A percentile compares a stretch with the other conserved stretches of the same genome.
Conservation (phyloP, 441 rosid genomes). For the Gossypium aridum region DNA sequence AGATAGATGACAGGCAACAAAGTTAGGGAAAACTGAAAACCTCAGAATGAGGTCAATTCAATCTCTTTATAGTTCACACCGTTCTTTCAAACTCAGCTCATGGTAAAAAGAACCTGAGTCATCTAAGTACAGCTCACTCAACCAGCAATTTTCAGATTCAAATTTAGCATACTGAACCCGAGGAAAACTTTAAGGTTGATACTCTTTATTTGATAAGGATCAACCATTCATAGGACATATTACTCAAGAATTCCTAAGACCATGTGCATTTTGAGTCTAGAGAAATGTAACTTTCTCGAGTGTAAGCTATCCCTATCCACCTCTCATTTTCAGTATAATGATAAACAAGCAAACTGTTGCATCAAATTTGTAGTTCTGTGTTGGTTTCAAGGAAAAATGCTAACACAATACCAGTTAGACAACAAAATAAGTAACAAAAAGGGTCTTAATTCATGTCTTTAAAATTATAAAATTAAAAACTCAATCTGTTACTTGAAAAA, state of each 20-base stretch:
- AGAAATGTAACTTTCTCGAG: not conserved
- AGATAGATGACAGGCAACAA: not conserved
- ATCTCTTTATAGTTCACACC: not conserved
- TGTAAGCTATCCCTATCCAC: not conserved
- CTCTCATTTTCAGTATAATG: not conserved
- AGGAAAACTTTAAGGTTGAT: not conserved
- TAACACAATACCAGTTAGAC: not conserved
- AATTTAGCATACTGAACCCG: not conserved
- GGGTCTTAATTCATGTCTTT: not conserved
- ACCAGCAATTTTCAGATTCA: not conserved
- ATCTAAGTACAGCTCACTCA: not conserved
- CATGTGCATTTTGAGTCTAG: not conserved
- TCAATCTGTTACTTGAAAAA: not conserved
- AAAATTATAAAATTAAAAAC: not conserved
- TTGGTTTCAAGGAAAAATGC: not conserved
- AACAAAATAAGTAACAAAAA: not conserved
- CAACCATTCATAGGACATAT: not conserved
- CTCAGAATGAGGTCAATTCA: conserved; percentile 5
- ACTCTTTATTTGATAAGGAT: not conserved
- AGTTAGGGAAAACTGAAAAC: not conserved
- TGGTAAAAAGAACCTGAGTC: not conserved
- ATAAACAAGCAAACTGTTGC: not conserved
- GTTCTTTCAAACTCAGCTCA: not conserved
- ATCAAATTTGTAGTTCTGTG: not conserved
- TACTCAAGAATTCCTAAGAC: not conserved